Conservation (phyloP, 768 basidiomycete genomes). For the Ramaria sp. region DNA sequence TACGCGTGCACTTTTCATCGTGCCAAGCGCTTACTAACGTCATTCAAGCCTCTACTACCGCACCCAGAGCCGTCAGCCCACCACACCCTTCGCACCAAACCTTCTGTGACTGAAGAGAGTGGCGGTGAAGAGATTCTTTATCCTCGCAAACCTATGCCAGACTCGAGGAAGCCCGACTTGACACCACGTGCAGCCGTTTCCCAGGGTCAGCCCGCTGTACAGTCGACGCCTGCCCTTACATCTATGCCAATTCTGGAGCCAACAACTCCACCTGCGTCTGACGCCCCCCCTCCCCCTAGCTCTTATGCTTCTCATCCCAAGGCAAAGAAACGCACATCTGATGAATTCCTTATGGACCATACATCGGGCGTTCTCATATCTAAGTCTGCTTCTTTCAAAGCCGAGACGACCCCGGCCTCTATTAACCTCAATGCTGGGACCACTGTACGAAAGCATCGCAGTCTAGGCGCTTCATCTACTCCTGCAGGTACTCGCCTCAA, state of each 20-base stretch:
- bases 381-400: conserved; percentile 29
- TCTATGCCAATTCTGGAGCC: conserved; percentile 22
- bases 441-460: conserved; percentile 55
- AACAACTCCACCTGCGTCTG: conserved; percentile 20
- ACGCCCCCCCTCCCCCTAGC: conserved; percentile 44
- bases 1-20: conserved; percentile 21
- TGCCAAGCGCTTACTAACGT: background rate
- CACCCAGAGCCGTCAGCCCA: background rate
- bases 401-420: conserved; percentile 11
- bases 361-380: conserved; percentile 42
- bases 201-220: conserved; percentile 19
- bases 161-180: conserved; percentile 7
- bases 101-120: conserved; percentile 72
- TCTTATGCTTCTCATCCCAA: conserved; percentile 48
- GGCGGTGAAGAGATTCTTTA: conserved; percentile 87
- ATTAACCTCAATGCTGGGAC: conserved; percentile 29
- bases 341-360: conserved; percentile 75
- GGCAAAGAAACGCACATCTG: conserved; percentile 67
- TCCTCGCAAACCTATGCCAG: conserved; percentile 43
- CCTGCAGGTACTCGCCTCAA: conserved; percentile 3
- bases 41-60: conserved; percentile 37
- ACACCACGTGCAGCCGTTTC: conserved; percentile 8
- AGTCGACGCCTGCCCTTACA: conserved; percentile 17
- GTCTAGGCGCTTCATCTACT: conserved; percentile 34
- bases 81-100: conserved; percentile 19